Conservation (phyloP, 2,329 filamentous ascomycete species). For the Paraphaeosphaeria minitans region DNA sequence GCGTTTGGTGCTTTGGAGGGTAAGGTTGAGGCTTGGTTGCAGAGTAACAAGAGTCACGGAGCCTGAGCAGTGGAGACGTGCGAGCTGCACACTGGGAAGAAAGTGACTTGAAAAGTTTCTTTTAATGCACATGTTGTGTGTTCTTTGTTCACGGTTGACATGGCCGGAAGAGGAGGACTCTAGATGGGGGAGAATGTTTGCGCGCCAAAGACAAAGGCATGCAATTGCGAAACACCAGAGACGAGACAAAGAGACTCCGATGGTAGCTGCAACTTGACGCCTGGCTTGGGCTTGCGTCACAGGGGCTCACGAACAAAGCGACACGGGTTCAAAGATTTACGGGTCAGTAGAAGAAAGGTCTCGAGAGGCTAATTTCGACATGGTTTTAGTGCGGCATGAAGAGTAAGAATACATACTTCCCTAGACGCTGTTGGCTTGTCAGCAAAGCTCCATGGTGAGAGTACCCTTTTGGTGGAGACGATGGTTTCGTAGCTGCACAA, state of each 20-base stretch:
- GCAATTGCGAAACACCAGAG: neutral
- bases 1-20: neutral
- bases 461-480: neutral
- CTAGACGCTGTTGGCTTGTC: neutral
- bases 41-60: neutral
- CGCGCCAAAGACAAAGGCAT: conserved; percentile 1
- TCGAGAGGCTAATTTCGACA: neutral
- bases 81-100: neutral
- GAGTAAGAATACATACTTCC: neutral
- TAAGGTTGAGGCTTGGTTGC: neutral
- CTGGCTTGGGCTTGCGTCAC: neutral
- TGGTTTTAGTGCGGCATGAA: neutral
- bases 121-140: neutral
- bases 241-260: neutral
- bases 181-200: conserved; percentile 8
- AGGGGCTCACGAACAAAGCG: neutral
- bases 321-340: neutral
- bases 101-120: neutral
- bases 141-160: conserved; percentile 10
- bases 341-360: neutral
- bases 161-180: conserved; percentile 3
- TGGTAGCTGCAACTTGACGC: neutral
- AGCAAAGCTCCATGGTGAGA: neutral
- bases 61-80: neutral
- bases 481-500: neutral